Conservation (phyloP, 176 grass and related monocot species). For the Areca catechu region DNA sequence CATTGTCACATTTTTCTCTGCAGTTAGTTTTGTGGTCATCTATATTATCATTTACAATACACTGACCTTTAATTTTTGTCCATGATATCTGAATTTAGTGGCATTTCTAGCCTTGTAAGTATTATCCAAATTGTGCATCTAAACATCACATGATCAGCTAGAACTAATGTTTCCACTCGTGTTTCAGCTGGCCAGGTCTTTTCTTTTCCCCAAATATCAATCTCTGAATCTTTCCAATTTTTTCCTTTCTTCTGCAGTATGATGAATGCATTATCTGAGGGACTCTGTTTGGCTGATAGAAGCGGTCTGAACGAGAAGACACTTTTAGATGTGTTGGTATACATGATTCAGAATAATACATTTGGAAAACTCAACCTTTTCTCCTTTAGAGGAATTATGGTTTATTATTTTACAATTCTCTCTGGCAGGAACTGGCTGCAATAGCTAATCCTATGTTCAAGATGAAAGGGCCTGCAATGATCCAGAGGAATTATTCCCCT, state of each 20-base stretch:
- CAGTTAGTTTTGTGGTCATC: too few relatives aligned
- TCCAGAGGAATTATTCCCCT: conserved; percentile 60
- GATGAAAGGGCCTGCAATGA: conserved; percentile 81
- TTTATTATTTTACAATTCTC: background rate
- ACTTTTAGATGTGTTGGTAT: conserved; percentile 78
- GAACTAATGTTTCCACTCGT: too few relatives aligned
- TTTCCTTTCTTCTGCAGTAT: conserved; percentile 38
- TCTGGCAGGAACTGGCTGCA: conserved; percentile 55
- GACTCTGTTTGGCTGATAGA: conserved; percentile 75
- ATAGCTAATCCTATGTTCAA: conserved; percentile 96
- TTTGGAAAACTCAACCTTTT: background rate
- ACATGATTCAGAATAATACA: background rate
- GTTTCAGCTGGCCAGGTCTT: too few relatives aligned
- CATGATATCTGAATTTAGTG: too few relatives aligned
- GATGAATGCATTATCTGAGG: conserved; percentile 91
- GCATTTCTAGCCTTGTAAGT: too few relatives aligned
- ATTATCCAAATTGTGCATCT: too few relatives aligned
- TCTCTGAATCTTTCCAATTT: background rate
- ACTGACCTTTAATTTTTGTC: too few relatives aligned
- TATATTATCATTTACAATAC: too few relatives aligned
- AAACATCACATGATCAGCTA: too few relatives aligned
- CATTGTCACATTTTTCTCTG: too few relatives aligned
- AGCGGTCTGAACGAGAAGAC: conserved; percentile 66
- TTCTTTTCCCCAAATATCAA: too few relatives aligned
- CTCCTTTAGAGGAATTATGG: background rate